A percentile compares a stretch with the other conserved stretches of the same genome.
Conservation (phyloP, 345 rosid genomes). For the Salix udensis region DNA sequence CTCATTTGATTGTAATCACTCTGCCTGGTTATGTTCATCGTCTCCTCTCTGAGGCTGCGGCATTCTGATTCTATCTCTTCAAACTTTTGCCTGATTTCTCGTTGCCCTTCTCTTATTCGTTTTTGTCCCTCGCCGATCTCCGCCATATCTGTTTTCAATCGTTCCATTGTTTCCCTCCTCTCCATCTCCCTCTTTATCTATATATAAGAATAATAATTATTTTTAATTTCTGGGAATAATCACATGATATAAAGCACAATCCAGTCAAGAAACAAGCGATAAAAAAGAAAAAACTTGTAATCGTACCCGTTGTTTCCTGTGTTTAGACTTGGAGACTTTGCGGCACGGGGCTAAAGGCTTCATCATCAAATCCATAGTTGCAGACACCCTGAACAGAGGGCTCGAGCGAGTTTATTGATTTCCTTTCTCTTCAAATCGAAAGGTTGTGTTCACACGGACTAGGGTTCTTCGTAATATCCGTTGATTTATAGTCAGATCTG, state of each 20-base stretch:
- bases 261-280: not conserved
- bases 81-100: not conserved
- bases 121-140: not conserved
- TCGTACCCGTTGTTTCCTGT: not conserved
- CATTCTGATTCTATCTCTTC: not conserved
- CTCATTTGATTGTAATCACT: not conserved
- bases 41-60: not conserved
- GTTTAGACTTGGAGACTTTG: not conserved
- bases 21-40: not conserved
- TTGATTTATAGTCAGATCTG: too few relatives aligned
- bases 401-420: not conserved
- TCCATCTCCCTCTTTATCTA: not conserved
- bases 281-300: rapidly evolving
- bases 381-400: not conserved
- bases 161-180: not conserved
- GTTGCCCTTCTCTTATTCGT: not conserved
- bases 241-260: not conserved
- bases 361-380: not conserved
- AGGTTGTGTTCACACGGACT: not conserved
- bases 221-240: not conserved
- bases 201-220: too few relatives aligned
- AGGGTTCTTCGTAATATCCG: too few relatives aligned
- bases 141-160: not conserved
- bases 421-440: not conserved
- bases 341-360: not conserved